Evolutionary conservation across 257 asterid species (phyloP).

Genomic region (Apocynum venetum): DNA sequence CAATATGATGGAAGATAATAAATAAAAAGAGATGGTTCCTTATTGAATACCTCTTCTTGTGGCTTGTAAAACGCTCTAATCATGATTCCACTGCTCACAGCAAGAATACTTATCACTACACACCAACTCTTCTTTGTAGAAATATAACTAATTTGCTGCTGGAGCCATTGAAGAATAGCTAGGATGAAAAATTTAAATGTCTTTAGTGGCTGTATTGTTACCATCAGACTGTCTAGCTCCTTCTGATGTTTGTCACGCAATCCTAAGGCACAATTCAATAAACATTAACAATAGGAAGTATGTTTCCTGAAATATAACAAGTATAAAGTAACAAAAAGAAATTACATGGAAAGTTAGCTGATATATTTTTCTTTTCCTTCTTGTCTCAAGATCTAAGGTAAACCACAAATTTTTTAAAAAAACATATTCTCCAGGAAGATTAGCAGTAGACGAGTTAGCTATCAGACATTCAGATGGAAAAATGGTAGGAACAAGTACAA

Average conservation of each 20-base stretch:
- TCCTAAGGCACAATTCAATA: constrained; percentile 28
- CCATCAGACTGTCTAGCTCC: constrained; percentile 52
- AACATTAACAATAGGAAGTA: background rate
- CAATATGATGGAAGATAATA: background rate
- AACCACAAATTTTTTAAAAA: background rate
- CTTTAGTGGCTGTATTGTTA: constrained; percentile 58
- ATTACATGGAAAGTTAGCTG: background rate
- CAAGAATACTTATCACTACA: constrained; percentile 33
- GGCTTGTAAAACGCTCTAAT: constrained; percentile 45
- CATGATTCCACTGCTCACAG: constrained; percentile 35
- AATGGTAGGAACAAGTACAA: background rate
- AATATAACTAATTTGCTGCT: constrained; percentile 34
- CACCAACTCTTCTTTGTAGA: constrained; percentile 50
- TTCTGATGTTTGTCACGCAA: constrained; percentile 48
- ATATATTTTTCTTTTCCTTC: background rate
- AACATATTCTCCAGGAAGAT: background rate
- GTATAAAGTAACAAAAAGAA: background rate
- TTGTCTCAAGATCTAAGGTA: background rate
- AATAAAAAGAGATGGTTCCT: background rate
- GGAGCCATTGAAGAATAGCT: constrained; percentile 43
- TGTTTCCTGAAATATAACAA: background rate
- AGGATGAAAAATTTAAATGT: constrained; percentile 52
- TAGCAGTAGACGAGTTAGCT: background rate
- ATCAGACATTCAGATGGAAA: background rate
- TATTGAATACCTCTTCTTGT: constrained; percentile 48